Base-by-base conservation (phyloP, 345 rosid species). In the Populus deltoides region DNA sequence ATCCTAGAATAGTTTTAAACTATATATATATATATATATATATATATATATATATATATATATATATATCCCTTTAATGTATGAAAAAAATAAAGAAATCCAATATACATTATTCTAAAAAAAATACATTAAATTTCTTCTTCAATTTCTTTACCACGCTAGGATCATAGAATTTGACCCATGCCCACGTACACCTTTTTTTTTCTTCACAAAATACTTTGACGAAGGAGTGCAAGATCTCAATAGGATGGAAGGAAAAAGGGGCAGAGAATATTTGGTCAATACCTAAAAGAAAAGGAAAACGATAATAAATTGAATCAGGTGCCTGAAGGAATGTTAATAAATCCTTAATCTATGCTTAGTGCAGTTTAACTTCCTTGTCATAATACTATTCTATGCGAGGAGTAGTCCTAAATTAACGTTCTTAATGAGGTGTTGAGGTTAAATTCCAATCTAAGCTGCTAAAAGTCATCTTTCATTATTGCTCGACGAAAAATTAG, bases 1-100 rank as follows among this genome's bases (percentile, higher is more conserved):
- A 90, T 89, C 92, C 90, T 84, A 89, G 85, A 88, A 88, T 66
- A 86, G 87, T 84, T 68, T 81, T 45, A 8, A 13, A 16, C 17
- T 49, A 20, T 6, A 49, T 49, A 16, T 49, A 49, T 49, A 47
- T 47, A 47, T 47, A 47, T 41, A 41, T 41, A 41, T 9, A 41
- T 41, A 39, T 1, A 49, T 18, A 47, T 47, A 43, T 41, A 41
- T 7, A 41, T 47, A 47, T 13, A 47, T 13, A 45, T 45, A 45
- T 45, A 13, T 45, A 13, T 45, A 45, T 47, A 12, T 47, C 18
- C 53, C 53, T 47, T 47, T 47, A 47, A 47, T 47, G 16, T 4
- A 51, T 16, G 57, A 18, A 51, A 17, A 7, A 18, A 20, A 53
- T 53, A 18, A 18, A 53, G n/a, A 59, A 59, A 24, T 9, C 65